phyloP scores from a whole-genome alignment of 345 rosid genomes.

The Limnanthes douglasii region DNA sequence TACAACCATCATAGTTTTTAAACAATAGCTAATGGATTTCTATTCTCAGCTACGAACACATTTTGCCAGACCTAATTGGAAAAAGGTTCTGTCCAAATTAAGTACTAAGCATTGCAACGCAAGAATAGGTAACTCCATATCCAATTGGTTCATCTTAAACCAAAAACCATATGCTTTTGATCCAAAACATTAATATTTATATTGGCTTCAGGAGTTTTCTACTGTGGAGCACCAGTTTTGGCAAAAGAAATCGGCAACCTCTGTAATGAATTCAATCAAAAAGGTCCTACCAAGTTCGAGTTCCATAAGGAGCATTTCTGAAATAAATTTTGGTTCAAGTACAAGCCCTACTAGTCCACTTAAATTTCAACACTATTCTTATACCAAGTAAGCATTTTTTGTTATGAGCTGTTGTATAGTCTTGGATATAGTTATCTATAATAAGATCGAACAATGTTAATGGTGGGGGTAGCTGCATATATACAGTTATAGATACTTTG shows the following conservation, averaged over 20 bases:
- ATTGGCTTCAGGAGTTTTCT: conserved; percentile 14
- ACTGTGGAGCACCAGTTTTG: conserved; percentile 15
- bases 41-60: conserved; percentile 12
- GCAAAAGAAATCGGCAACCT: conserved; percentile 13
- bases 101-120: conserved; percentile 10
- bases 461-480: too few species aligned
- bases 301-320: conserved; percentile 17
- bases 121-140: conserved; percentile 11
- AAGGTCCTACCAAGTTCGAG: conserved; percentile 12
- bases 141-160: background rate
- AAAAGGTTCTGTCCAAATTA: conserved; percentile 14
- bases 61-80: conserved; percentile 22
- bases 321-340: too few species aligned
- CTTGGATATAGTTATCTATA: too few species aligned
- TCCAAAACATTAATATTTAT: conserved; percentile 1
- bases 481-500: too few species aligned
- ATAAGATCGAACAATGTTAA: too few species aligned
- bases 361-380: too few species aligned
- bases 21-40: background rate
- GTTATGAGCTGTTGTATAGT: too few species aligned
- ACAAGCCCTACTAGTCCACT: too few species aligned
- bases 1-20: background rate
- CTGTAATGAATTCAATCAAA: conserved; percentile 15
- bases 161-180: too few species aligned
- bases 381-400: too few species aligned